Conservation (phyloP, 352 stramenopile genomes). For the Pythium myriotylum region DNA sequence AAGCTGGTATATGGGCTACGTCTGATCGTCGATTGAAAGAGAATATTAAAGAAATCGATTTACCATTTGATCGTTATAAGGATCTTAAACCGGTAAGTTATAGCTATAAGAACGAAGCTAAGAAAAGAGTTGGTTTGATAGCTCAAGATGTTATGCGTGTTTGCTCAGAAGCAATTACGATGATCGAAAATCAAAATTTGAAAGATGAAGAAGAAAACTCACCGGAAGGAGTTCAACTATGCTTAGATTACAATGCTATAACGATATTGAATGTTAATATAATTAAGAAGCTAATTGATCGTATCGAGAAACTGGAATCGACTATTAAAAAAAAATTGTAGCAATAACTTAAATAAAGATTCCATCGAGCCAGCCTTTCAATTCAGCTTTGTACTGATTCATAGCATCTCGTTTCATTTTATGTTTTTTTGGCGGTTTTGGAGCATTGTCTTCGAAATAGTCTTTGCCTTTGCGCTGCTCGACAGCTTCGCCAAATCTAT, state of each 20-base stretch:
- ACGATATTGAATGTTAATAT: slow-evolving; percentile 4
- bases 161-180: slow-evolving; percentile 1
- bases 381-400: slow-evolving; percentile 24
- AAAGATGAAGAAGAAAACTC: slow-evolving; percentile 8
- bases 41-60: slow-evolving; percentile 10
- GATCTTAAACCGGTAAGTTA: slow-evolving; percentile 4
- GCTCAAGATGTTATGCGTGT: slow-evolving; percentile 9
- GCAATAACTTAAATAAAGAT: slow-evolving; percentile 27
- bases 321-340: too few relatives aligned
- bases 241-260: slow-evolving; percentile 10
- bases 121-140: slow-evolving; percentile 13
- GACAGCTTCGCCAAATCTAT: too few relatives aligned
- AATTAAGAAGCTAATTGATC: slow-evolving; percentile 7
- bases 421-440: slow-evolving; percentile 5
- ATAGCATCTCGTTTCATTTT: slow-evolving; percentile 16
- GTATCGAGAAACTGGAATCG: neutral
- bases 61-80: neutral
- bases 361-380: slow-evolving; percentile 29
- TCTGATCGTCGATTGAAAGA: slow-evolving; percentile 14
- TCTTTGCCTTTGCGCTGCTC: too few relatives aligned
- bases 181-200: slow-evolving; percentile 12
- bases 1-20: neutral
- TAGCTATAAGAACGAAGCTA: slow-evolving; percentile 6
- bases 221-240: slow-evolving; percentile 4
- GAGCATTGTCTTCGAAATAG: too few relatives aligned